Evolutionary conservation across 352 stramenopile species (phyloP).

Genomic region (Phytophthora macrochlamydospora): DNA sequence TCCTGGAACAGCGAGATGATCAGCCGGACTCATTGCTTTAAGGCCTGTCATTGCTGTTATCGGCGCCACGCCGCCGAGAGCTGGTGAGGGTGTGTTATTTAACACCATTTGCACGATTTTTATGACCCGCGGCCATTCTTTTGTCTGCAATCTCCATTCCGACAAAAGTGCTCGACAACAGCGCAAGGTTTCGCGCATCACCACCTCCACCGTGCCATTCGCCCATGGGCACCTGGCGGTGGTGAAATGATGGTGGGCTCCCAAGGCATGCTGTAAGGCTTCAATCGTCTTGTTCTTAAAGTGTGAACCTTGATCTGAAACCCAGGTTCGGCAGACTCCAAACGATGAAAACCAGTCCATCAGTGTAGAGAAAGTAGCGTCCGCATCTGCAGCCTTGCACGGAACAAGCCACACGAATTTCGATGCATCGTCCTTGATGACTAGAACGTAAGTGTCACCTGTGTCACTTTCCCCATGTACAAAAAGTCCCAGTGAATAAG

Average conservation of each 20-base stretch:
- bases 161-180: conserved; percentile 4
- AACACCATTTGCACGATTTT: conserved; percentile 2
- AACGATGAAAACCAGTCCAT: conserved; percentile 34
- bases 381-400: conserved; percentile 7
- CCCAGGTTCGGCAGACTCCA: conserved; percentile 25
- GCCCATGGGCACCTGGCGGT: conserved; percentile 30
- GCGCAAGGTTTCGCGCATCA: conserved; percentile 28
- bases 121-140: conserved; percentile 2
- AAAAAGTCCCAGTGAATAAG: conserved; percentile 43
- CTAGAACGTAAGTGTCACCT: conserved; percentile 23
- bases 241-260: conserved; percentile 30
- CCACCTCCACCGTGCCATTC: conserved; percentile 40
- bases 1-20: neutral
- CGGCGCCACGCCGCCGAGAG: neutral
- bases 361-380: conserved; percentile 1
- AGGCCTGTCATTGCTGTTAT: neutral
- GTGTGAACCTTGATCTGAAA: conserved; percentile 29
- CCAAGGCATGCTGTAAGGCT: conserved; percentile 8
- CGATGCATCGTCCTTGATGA: conserved; percentile 37
- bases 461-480: conserved; percentile 6
- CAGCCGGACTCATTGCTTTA: neutral
- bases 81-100: neutral
- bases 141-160: neutral
- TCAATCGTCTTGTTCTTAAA: conserved; percentile 37
- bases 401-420: conserved; percentile 29